Percentiles rank a stretch among this genome's conserved stretches.
phyloP scores from a whole-genome alignment of 179 eudicot species.

The Kewa caespitosa region DNA sequence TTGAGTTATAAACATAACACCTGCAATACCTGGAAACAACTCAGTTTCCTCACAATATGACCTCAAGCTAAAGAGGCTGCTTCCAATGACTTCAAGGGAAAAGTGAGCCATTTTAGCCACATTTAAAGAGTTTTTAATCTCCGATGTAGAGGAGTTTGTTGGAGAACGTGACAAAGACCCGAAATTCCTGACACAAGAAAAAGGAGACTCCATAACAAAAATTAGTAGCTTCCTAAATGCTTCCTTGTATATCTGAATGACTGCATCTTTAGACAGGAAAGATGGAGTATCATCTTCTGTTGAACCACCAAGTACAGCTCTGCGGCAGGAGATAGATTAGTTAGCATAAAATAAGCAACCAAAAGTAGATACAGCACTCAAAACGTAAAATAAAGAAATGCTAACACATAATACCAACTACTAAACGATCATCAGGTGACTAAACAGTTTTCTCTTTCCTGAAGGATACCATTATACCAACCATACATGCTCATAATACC shows the following conservation, averaged over 20 bases:
- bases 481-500: no score
- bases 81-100: conserved; percentile 68
- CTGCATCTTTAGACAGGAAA: conserved; percentile 55
- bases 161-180: conserved; percentile 39
- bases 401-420: conserved; percentile 2
- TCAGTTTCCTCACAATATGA: conserved; percentile 43
- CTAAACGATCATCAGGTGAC: no score
- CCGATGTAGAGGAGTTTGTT: conserved; percentile 27
- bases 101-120: conserved; percentile 60
- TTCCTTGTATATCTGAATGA: conserved; percentile 51
- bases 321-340: conserved; percentile 31
- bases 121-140: conserved; percentile 29
- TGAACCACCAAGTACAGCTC: conserved; percentile 78
- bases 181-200: conserved; percentile 49
- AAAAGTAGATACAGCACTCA: background rate
- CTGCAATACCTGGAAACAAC: conserved; percentile 51
- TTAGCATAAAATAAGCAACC: conserved; percentile 12
- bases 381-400: background rate
- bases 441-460: no score
- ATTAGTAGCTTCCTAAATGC: conserved; percentile 42
- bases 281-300: conserved; percentile 44
- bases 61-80: conserved; percentile 55
- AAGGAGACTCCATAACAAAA: conserved; percentile 58
- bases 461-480: no score
- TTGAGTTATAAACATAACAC: conserved; percentile 56